Evolutionary conservation across 2,329 filamentous ascomycete species (phyloP).

Genomic region (Aspergillus sp.): DNA sequence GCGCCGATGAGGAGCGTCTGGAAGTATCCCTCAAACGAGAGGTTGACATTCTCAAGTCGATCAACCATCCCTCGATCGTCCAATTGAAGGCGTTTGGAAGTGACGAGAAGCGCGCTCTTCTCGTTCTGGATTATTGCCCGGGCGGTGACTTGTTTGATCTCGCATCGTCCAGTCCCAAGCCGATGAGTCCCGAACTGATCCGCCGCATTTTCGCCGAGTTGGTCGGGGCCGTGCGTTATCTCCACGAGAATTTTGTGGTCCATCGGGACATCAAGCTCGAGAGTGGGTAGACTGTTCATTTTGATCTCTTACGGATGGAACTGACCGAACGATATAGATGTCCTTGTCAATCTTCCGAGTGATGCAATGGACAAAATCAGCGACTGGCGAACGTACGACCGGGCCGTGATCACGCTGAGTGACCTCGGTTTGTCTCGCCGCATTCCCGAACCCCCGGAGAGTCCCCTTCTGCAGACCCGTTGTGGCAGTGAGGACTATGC

Average conservation of each 20-base stretch:
- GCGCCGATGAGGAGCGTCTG: conserved; percentile 87
- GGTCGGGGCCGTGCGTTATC: conserved; percentile 78
- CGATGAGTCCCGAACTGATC: conserved; percentile 68
- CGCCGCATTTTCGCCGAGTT: conserved; percentile 88
- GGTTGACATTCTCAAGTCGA: conserved; percentile 84
- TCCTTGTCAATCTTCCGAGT: conserved; percentile 80
- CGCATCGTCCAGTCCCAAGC: conserved; percentile 68
- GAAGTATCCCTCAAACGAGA: conserved; percentile 93
- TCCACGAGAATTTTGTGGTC: conserved; percentile 83
- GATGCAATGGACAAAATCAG: conserved; percentile 64
- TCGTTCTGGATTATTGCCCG: conserved; percentile 88
- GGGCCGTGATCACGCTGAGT: conserved; percentile 82
- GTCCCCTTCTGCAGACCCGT: conserved; percentile 85
- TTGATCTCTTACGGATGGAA: neutral
- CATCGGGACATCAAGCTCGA: conserved; percentile 98
- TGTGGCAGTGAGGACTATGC: conserved; percentile 98
- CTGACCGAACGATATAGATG: conserved; percentile 57
- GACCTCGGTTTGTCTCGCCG: conserved; percentile 87
- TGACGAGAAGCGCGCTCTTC: conserved; percentile 74
- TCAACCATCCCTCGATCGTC: conserved; percentile 86
- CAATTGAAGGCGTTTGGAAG: conserved; percentile 90
- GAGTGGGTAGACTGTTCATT: conserved; percentile 61
- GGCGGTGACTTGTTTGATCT: conserved; percentile 95
- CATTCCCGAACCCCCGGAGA: conserved; percentile 69
- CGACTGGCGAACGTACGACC: conserved; percentile 73